Evolutionary conservation across 768 basidiomycete species (phyloP).

Genomic region (Tylopilus subfusipes): DNA sequence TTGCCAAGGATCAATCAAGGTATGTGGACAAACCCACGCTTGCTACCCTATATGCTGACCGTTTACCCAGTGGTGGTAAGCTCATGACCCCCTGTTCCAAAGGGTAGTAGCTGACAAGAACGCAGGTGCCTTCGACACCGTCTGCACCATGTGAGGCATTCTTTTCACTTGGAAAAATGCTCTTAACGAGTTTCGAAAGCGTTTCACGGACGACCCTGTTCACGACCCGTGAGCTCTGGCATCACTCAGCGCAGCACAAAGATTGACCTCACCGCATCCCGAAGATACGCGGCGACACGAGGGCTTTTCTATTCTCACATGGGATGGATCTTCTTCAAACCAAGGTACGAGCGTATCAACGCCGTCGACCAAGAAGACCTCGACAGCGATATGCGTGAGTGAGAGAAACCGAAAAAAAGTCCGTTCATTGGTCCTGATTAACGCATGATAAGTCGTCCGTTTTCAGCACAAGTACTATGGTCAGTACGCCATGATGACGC

Average conservation of each 20-base stretch:
- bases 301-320: conserved; percentile 8
- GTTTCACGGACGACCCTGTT: conserved; percentile 9
- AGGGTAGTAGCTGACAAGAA: background rate
- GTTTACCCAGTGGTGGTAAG: conserved; percentile 8
- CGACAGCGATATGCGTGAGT: conserved; percentile 6
- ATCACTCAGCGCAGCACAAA: background rate
- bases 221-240: conserved; percentile 10
- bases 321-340: conserved; percentile 13
- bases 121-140: conserved; percentile 11
- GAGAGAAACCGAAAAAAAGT: background rate
- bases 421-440: background rate
- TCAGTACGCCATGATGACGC: background rate
- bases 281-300: conserved; percentile 12
- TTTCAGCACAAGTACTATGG: conserved; percentile 12
- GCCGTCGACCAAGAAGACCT: conserved; percentile 9
- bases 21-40: background rate
- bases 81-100: background rate
- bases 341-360: conserved; percentile 6
- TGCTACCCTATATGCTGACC: background rate
- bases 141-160: conserved; percentile 6
- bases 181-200: background rate
- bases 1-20: conserved; percentile 11
- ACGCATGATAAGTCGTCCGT: background rate
- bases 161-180: background rate
- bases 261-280: background rate